Percentiles rank a stretch among this genome's conserved stretches.
phyloP scores from a whole-genome alignment of 2,329 filamentous ascomycete genomes.

The Myriosclerotinia duriaeana region DNA sequence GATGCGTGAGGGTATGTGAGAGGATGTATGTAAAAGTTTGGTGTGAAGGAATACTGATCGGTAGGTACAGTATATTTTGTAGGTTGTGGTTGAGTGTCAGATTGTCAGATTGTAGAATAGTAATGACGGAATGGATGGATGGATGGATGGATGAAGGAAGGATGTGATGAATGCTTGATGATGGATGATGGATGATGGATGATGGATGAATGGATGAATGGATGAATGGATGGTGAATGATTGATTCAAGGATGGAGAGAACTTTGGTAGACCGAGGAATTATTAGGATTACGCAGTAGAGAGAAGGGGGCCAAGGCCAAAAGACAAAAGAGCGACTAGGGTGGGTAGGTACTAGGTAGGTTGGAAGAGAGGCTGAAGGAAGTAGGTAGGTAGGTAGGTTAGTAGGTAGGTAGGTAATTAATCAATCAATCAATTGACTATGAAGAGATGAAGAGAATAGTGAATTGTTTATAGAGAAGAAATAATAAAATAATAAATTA shows the following conservation, averaged over 20 bases:
- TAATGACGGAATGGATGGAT: conserved; percentile 6
- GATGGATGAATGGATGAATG: neutral
- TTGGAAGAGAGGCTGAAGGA: no score
- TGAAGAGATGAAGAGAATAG: no score
- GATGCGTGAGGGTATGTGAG: neutral
- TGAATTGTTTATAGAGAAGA: no score
- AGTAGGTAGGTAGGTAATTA: no score
- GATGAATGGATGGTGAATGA: neutral
- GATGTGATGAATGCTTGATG: neutral
- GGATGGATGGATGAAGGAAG: neutral
- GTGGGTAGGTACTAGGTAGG: no score
- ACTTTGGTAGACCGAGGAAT: neutral
- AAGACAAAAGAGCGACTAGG: no score
- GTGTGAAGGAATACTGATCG: neutral
- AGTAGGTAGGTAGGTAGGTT: no score
- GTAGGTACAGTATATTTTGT: neutral
- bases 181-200: neutral
- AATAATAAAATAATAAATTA: no score
- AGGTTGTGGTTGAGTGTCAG: neutral
- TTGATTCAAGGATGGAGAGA: conserved; percentile 13
- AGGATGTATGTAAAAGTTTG: neutral
- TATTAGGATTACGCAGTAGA: neutral
- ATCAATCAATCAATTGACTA: no score
- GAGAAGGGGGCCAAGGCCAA: no score
- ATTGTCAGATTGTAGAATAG: neutral